Conservation (phyloP, 306 rosid genomes). For the Gynostemma pentaphyllum region DNA sequence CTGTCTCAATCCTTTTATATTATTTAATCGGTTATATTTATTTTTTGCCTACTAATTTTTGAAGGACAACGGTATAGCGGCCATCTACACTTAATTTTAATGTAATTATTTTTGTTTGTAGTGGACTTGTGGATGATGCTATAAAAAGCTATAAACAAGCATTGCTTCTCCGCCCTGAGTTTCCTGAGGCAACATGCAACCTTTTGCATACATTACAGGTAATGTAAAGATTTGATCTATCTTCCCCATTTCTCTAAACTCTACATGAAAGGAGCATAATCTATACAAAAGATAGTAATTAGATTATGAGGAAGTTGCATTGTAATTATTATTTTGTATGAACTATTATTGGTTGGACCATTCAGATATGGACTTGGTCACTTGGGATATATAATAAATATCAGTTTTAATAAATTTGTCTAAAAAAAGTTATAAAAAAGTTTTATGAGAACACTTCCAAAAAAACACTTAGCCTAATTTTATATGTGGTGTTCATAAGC, state of each 20-base stretch:
- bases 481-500: no score
- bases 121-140: conserved; percentile 94
- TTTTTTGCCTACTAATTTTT: neutral
- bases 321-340: no score
- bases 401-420: no score
- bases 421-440: no score
- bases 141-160: conserved; percentile 84
- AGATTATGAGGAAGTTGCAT: no score
- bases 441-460: no score
- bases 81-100: neutral
- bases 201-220: conserved; percentile 96
- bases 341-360: no score
- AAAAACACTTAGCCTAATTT: no score
- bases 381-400: no score
- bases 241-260: neutral
- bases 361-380: no score
- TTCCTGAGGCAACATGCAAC: conserved; percentile 99
- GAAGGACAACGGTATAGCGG: no score
- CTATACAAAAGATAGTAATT: neutral
- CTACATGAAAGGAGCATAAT: neutral
- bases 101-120: conserved; percentile 18
- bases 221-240: neutral
- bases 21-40: no score
- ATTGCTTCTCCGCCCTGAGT: conserved; percentile 65
- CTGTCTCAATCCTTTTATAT: neutral